phyloP scores from a whole-genome alignment of 768 basidiomycete species.

The Lentinula guzmanii region DNA sequence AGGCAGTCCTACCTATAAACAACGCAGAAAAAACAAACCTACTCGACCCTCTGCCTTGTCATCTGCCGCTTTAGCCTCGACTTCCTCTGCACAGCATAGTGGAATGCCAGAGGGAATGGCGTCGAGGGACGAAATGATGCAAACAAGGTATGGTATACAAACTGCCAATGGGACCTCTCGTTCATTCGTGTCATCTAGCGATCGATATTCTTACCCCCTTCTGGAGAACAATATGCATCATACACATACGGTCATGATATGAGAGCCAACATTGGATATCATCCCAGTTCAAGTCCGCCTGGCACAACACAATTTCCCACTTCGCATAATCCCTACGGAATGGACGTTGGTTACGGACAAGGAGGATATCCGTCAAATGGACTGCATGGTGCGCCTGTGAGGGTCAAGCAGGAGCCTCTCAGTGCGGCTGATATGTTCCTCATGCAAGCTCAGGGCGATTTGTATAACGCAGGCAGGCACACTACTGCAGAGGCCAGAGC shows the following conservation, averaged over 20 bases:
- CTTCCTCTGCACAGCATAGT: constrained; percentile 1
- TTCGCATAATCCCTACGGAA: neutral
- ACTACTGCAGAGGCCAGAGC: constrained; percentile 10
- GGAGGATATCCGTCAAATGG: neutral
- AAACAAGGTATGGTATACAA: constrained; percentile 12
- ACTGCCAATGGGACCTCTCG: neutral
- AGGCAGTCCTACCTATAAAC: constrained; percentile 85
- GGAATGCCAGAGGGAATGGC: constrained; percentile 7
- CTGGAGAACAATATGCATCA: constrained; percentile 4
- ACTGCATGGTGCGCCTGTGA: neutral
- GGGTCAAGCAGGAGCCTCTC: constrained; percentile 17
- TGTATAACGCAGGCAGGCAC: constrained; percentile 26
- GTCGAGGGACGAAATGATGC: constrained; percentile 28
- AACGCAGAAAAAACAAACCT: constrained; percentile 67
- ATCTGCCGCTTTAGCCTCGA: constrained; percentile 15
- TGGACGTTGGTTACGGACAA: neutral
- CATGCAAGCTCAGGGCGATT: constrained; percentile 55
- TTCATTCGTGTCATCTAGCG: neutral
- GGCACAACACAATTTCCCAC: neutral
- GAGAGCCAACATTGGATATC: neutral
- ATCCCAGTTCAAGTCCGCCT: neutral
- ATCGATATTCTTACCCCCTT: constrained; percentile 4
- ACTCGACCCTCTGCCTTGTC: constrained; percentile 21
- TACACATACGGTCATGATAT: neutral
- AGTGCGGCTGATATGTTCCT: constrained; percentile 65